Evolutionary conservation across 2,329 filamentous ascomycete species (phyloP).

Genomic region (Aspergillus brasiliensis): DNA sequence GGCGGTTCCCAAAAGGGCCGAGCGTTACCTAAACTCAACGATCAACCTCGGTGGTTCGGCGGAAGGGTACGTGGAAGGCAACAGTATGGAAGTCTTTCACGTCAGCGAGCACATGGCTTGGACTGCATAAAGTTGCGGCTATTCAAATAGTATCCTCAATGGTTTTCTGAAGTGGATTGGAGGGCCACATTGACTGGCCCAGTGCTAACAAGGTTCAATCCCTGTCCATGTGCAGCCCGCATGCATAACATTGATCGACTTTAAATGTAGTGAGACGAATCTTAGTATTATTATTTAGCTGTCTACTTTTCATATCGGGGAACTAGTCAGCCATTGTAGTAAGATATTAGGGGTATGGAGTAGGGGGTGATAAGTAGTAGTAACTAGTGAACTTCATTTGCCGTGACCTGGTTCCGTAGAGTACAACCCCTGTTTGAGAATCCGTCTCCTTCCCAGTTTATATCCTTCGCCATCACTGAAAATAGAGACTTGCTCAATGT

Average conservation of each 20-base stretch:
- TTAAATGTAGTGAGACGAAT: no score
- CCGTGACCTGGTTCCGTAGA: no score
- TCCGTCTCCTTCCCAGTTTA: neutral
- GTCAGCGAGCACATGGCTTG: neutral
- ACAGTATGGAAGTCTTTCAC: neutral
- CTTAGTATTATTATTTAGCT: no score
- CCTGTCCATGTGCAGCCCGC: neutral
- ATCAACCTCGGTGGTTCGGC: neutral
- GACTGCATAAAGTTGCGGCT: neutral
- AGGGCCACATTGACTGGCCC: neutral
- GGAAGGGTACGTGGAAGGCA: neutral
- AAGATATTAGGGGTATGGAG: no score
- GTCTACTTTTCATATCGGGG: no score
- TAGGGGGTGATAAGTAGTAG: no score
- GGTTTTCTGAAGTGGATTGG: neutral
- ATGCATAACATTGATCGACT: neutral
- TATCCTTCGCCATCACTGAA: neutral
- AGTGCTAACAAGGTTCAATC: no score
- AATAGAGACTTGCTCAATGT: neutral
- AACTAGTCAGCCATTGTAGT: no score
- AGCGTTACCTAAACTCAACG: constrained; percentile 3
- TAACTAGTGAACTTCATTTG: no score
- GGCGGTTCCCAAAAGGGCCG: neutral
- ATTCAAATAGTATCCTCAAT: neutral
- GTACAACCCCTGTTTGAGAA: neutral